phyloP scores from a whole-genome alignment of 2,329 filamentous ascomycete genomes.

The Verticillium albo-atrum region DNA sequence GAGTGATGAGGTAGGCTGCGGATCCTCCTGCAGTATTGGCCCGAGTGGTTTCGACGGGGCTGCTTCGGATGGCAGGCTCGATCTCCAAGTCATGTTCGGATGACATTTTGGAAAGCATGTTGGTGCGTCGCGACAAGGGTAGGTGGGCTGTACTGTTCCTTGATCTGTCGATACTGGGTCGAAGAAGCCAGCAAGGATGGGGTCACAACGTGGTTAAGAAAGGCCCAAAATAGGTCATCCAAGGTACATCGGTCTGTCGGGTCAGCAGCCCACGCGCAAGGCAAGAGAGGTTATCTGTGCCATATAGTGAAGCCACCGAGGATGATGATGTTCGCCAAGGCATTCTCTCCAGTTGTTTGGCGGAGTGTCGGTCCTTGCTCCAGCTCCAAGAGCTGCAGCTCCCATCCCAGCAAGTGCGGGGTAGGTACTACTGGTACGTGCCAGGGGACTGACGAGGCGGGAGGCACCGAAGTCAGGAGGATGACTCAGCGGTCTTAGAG shows the following conservation, averaged over 20 bases:
- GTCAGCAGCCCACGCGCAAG: not conserved
- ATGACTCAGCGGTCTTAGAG: too few species aligned
- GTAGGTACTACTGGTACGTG: not conserved
- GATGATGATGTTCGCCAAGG: not conserved
- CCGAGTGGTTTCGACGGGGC: too few species aligned
- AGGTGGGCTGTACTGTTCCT: too few species aligned
- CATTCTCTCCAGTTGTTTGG: not conserved
- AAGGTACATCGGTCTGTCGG: not conserved
- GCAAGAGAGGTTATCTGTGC: not conserved
- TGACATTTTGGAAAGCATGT: not conserved
- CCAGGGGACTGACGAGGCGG: not conserved
- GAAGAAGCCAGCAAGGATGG: too few species aligned
- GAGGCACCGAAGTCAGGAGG: too few species aligned
- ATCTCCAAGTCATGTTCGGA: not conserved
- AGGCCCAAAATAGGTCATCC: not conserved
- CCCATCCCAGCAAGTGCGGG: not conserved
- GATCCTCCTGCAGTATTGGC: too few species aligned
- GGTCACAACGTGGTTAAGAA: not conserved
- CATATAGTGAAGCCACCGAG: not conserved
- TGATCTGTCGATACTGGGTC: too few species aligned
- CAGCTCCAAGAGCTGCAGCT: not conserved
- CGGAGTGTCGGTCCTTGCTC: not conserved
- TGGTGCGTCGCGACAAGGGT: too few species aligned
- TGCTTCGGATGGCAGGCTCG: not conserved
- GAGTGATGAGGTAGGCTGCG: conserved; percentile 12